Conservation (phyloP, 129 eudicot species). For the Centaurea solstitialis region DNA sequence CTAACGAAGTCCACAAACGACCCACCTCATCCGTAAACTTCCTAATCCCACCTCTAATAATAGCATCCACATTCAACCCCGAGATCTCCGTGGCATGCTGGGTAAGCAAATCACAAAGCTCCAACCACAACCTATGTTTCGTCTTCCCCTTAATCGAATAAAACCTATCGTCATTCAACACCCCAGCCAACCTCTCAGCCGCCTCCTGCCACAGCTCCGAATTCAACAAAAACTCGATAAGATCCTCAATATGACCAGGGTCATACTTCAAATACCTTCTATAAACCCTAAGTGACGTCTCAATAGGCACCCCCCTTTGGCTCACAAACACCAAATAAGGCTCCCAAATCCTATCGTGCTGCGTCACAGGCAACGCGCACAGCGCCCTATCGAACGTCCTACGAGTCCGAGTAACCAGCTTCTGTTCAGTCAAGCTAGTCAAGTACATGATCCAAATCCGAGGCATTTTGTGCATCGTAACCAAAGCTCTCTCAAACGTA, state of each 20-base stretch:
- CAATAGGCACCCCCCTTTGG: conserved; percentile 84
- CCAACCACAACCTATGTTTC: conserved; percentile 84
- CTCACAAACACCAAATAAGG: conserved; percentile 75
- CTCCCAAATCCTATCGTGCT: conserved; percentile 89
- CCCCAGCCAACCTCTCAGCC: conserved; percentile 92
- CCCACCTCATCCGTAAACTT: conserved; percentile 99
- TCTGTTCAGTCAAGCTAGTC: conserved; percentile 64
- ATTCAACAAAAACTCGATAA: conserved; percentile 74
- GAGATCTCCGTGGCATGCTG: conserved; percentile 74
- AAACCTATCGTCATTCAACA: conserved; percentile 78
- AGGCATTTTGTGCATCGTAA: conserved; percentile 95
- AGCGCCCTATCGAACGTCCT: conserved; percentile 81
- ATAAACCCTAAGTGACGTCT: conserved; percentile 90
- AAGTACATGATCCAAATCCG: conserved; percentile 87
- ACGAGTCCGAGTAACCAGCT: conserved; percentile 61
- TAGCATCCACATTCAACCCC: conserved; percentile 91
- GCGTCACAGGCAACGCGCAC: conserved; percentile 90
- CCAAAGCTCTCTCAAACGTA: conserved; percentile 86
- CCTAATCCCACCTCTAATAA: conserved; percentile 91
- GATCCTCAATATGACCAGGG: conserved; percentile 78
- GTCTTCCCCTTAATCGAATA: conserved; percentile 89
- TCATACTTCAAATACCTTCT: conserved; percentile 90
- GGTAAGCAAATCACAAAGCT: conserved; percentile 84
- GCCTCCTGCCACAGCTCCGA: conserved; percentile 92
- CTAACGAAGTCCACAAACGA: conserved; percentile 86